Conservation (phyloP, 2,329 filamentous ascomycete species). For the Elsinoe perseae region DNA sequence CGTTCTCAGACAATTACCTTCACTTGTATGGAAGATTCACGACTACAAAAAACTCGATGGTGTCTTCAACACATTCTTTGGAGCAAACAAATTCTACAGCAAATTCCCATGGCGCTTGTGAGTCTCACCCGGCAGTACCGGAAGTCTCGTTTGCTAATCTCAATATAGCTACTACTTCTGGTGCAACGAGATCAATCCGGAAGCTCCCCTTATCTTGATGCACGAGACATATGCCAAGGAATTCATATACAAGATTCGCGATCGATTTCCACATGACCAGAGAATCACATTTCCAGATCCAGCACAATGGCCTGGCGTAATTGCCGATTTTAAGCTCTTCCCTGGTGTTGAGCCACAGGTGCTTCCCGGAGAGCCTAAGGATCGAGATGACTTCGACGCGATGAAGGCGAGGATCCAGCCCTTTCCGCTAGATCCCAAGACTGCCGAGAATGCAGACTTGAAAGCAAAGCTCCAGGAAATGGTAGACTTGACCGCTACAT, state of each 20-base stretch:
- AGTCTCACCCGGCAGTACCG: constrained; percentile 31
- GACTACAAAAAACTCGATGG: constrained; percentile 8
- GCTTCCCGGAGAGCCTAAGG: constrained; percentile 60
- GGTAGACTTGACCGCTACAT: constrained; percentile 47
- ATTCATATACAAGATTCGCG: constrained; percentile 59
- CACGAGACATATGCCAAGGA: constrained; percentile 56
- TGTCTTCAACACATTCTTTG: constrained; percentile 42
- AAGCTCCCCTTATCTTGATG: constrained; percentile 58
- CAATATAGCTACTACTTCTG: constrained; percentile 25
- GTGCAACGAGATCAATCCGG: constrained; percentile 21
- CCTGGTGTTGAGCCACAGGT: constrained; percentile 49
- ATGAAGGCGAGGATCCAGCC: constrained; percentile 23
- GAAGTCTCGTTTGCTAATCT: neutral
- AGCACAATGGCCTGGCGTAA: constrained; percentile 45
- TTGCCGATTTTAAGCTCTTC: constrained; percentile 56
- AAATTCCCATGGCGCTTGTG: constrained; percentile 67
- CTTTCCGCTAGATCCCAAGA: neutral
- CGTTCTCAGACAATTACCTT: constrained; percentile 1
- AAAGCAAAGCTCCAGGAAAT: constrained; percentile 44
- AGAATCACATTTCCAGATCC: neutral
- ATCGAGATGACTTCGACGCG: constrained; percentile 38
- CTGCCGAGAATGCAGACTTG: constrained; percentile 26
- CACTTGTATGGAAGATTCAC: constrained; percentile 8
- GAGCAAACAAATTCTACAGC: constrained; percentile 48
- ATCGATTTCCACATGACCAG: constrained; percentile 40